Evolutionary conservation across 805 yeast genomes (phyloP), one percentile per base, ranked within the genome.

Genomic region (Candida methanosorbosa): DNA sequence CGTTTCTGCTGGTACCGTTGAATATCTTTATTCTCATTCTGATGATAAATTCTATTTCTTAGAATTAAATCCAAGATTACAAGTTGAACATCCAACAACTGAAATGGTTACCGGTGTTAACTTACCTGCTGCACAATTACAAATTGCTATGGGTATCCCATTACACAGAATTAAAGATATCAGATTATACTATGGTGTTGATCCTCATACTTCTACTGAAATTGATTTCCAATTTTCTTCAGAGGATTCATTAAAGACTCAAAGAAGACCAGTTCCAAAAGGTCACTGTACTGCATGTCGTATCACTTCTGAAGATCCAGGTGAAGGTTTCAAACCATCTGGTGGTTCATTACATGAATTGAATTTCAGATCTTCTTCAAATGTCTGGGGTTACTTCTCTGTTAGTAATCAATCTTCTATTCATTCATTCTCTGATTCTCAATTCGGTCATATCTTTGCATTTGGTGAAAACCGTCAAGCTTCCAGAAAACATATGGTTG

Each of bases 211-310:
- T 37, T 66, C 90, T 17, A 81, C 95, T 34, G 82, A 78, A 38
- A 84, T 92, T 47, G 98, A 92, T 61, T 92, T 87, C 50, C 87
- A 81, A 44, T 92, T 92, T 64, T 74, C 76, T 41, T 67, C 78
- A 29, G 82, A 81, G 48, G 76, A 71, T 38, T 70, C 94, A 19
- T 66, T 76, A 44, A 71, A 76, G 47, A 72, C 81, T 37, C 99
- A 92, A 67, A 78, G 97, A 61, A 77, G 76, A 49, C 99, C 99
- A 25, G 73, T 70, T 47, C 98, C 99, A 50, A 87, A 86, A 68
- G 99, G 99, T 40, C 99, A 92, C 63, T 84, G 95, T 63, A 92
- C 97, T 32, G 98, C 98, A 34, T 90, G 97, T 67, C 87, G 99
- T 70, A 92, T 92, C 60, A 92, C 98, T 24, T 85, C 96, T 12